phyloP scores from a whole-genome alignment of 352 stramenopile species.

The Pythium sp. region DNA sequence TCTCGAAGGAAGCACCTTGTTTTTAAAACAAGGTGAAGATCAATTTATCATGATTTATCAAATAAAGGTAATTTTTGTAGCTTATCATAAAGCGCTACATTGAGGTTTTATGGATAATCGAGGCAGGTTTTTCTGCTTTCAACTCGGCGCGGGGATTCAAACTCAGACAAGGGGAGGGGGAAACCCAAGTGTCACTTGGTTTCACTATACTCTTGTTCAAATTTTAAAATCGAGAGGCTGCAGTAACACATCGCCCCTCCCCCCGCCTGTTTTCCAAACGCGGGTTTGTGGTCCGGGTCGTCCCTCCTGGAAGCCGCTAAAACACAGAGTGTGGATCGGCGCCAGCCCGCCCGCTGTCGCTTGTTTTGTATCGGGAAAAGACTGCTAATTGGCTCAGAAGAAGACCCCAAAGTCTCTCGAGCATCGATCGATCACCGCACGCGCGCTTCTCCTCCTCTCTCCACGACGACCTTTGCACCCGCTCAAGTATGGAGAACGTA shows the following conservation, averaged over 20 bases:
- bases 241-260: slow-evolving; percentile 23
- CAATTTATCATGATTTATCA: not conserved
- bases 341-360: not conserved
- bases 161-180: slow-evolving; percentile 8
- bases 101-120: too few relatives aligned
- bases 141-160: slow-evolving; percentile 14
- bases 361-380: slow-evolving; percentile 20
- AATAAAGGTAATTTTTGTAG: not conserved
- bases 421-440: not conserved
- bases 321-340: not conserved
- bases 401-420: not conserved
- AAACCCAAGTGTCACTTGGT: slow-evolving; percentile 21
- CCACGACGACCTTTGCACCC: not conserved
- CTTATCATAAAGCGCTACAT: not conserved
- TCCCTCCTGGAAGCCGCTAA: slow-evolving; percentile 14
- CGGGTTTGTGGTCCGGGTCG: slow-evolving; percentile 15
- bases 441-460: slow-evolving; percentile 13
- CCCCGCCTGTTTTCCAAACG: not conserved
- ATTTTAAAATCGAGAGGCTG: slow-evolving; percentile 26
- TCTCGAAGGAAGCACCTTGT: not conserved
- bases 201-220: slow-evolving; percentile 33
- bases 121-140: not conserved
- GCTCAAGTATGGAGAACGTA: slow-evolving; percentile 18
- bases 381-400: slow-evolving; percentile 2
- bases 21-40: not conserved